Percentiles rank a stretch among this genome's conserved stretches.
Evolutionary conservation across 2,329 filamentous ascomycete genomes (phyloP).

Genomic region (Helotiales sp.): DNA sequence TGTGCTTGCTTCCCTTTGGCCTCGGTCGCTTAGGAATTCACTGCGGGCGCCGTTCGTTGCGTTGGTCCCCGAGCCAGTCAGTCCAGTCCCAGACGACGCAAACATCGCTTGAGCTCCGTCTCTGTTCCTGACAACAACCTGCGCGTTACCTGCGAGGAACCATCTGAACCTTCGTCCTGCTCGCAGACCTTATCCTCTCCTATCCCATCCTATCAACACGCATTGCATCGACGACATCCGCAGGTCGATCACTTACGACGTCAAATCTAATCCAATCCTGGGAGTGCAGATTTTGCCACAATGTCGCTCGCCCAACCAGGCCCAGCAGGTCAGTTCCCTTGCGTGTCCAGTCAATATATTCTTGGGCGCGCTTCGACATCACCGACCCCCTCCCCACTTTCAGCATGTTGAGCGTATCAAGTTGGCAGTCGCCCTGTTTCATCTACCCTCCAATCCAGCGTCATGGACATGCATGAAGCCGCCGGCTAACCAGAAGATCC

Average conservation of each 20-base stretch:
- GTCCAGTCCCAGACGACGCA: constrained; percentile 5
- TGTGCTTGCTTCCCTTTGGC: neutral
- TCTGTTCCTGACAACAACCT: neutral
- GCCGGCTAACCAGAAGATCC: constrained; percentile 29
- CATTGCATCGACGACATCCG: neutral
- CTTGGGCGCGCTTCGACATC: constrained; percentile 27
- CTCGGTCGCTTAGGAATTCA: constrained; percentile 24
- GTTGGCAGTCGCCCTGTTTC: constrained; percentile 33
- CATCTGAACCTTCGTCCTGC: neutral
- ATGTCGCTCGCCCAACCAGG: constrained; percentile 35
- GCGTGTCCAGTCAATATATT: constrained; percentile 19
- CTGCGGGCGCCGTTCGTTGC: neutral
- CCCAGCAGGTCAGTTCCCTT: constrained; percentile 29
- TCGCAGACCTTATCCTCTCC: neutral
- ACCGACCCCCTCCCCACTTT: constrained; percentile 30
- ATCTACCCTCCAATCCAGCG: constrained; percentile 18
- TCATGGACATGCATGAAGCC: constrained; percentile 33
- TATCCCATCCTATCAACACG: constrained; percentile 8
- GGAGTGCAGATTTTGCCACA: constrained; percentile 21
- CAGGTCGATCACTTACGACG: constrained; percentile 4
- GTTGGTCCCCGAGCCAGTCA: neutral
- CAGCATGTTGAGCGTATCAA: constrained; percentile 30
- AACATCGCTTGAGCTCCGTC: constrained; percentile 9
- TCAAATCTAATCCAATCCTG: constrained; percentile 15
- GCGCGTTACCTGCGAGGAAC: no score